Conservation (phyloP, 1,139 yeast species). For the Williopsis jadinii region DNA sequence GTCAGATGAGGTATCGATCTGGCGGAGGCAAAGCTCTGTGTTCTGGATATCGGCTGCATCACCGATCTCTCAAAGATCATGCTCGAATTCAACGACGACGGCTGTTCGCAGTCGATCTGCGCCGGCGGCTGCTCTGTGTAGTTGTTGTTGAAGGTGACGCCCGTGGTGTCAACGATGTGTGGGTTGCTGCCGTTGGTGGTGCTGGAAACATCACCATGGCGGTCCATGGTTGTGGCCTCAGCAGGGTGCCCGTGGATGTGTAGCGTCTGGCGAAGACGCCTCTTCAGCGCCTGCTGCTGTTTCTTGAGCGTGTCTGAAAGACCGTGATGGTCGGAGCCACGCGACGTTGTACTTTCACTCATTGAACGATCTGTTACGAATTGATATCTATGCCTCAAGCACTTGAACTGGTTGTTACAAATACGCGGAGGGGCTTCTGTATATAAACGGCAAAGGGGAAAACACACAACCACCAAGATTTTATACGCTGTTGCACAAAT, state of each 20-base stretch:
- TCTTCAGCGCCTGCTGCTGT: constrained; percentile 1
- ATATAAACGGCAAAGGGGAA: too few species aligned
- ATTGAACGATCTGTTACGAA: too few species aligned
- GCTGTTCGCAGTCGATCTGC: constrained; percentile 1
- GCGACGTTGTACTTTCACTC: too few species aligned
- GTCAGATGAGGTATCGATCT: constrained; percentile 32
- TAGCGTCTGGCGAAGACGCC: background rate
- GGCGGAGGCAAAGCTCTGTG: constrained; percentile 7
- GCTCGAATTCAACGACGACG: constrained; percentile 16
- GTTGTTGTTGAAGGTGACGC: background rate
- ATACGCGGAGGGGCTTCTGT: too few species aligned
- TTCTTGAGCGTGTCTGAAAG: background rate
- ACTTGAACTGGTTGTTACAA: too few species aligned
- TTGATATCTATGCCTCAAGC: too few species aligned
- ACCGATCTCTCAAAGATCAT: constrained; percentile 34
- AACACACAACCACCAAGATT: too few species aligned
- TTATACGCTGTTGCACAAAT: too few species aligned
- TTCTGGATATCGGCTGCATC: constrained; percentile 5
- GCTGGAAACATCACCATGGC: too few species aligned
- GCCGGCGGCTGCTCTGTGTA: background rate
- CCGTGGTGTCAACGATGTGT: background rate
- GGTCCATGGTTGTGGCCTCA: too few species aligned
- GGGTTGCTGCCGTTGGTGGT: too few species aligned
- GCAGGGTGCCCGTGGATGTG: background rate
- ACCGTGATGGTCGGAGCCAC: too few species aligned